Base-by-base conservation (phyloP, 331 rosid genomes). In the Acacia pycnantha region DNA sequence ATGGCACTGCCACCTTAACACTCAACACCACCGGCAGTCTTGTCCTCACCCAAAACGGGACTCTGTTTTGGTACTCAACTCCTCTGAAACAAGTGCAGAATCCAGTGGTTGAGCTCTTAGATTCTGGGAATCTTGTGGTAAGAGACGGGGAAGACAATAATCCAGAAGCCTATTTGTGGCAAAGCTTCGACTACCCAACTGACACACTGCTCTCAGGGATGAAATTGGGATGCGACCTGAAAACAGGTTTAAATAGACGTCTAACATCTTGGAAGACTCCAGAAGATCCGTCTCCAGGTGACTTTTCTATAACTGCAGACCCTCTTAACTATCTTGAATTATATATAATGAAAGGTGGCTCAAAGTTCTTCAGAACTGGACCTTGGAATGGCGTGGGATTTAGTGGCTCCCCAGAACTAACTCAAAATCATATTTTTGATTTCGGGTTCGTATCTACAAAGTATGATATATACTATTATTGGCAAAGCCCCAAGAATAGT, bases 211-310 rank as follows among this genome's bases (percentile, higher is more conserved):
- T 90, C 22, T 83, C 86, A 0, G 82, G 75, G 21, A 81, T 81
- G 84, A 81, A 74, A 29, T 22, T 73, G 3, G 84, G 84, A 35
- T 31, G 58, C 33, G 15, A 81, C 75, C 10, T 50, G 0, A 19
- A 33, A 40, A 65, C 7, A 0, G 79, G 76, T 27, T 4, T 81
- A 0, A 58, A 81, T 11, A n/a, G 84, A 47, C 26, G 5, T 11
- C 6, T 50, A 2, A 65, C 76, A 6, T 12, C 76, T 11, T 81
- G 84, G 84, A 81, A 41, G 48, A 51, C 76, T 43, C 76, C 80
- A 13, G 69, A 74, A 37, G 84, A 81, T 66, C 84, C 84, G 26
- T 27, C 84, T 15, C 84, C 76, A 18, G 84, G 84, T 3, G 80
- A 74, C 0, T 27, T 66, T 66, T 64, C 64, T 64, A 7, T 50